Evolutionary conservation across 1,284 basidiomycete genomes (phyloP), one percentile per base, ranked within the genome.

Genomic region (Trichosporon asahii): DNA sequence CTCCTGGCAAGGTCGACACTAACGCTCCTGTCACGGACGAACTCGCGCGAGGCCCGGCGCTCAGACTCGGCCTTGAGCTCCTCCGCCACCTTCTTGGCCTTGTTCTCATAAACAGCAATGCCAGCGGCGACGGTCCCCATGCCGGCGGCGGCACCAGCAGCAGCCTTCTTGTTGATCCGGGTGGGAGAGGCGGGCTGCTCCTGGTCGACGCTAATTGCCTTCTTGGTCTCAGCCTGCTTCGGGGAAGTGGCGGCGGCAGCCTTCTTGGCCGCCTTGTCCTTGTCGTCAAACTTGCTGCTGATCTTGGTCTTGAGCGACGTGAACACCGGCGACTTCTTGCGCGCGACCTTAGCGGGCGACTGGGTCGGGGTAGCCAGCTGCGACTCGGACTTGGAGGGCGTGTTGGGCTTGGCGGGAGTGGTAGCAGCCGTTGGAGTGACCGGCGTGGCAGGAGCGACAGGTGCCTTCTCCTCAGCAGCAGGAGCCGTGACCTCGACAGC

Each of bases 261-360:
- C 57, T 61, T 61, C 57, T 61, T 61, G 18, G 27, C n/a, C 6
- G 49, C 57, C 57, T n/a, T 61, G 57, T 61, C 57, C 27, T 31
- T 61, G 57, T 61, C 57, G 57, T 61, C 57, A 31, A 61, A 61
- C 57, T 61, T 61, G 57, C 57, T 33, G 57, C 57, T 61, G 57
- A 61, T 31, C 57, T 61, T 61, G 27, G 57, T 33, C 29, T 61
- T 61, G 29, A 61, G 57, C 29, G 57, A 61, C 57, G 57, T 31
- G 27, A 61, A 61, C 29, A 61, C 57, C 15, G 57, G 33, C 57
- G 57, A 61, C 57, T 61, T 61, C 57, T 61, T 61, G 57, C 57
- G 57, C 57, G 57, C 57, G 29, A 61, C 57, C 57, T 61, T 61
- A n/a, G 33, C 57, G 57, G 57, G 57, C 15, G 57, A 33, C 57